Evolutionary conservation across 331 rosid species (phyloP).

Genomic region (Quercus phellos): DNA sequence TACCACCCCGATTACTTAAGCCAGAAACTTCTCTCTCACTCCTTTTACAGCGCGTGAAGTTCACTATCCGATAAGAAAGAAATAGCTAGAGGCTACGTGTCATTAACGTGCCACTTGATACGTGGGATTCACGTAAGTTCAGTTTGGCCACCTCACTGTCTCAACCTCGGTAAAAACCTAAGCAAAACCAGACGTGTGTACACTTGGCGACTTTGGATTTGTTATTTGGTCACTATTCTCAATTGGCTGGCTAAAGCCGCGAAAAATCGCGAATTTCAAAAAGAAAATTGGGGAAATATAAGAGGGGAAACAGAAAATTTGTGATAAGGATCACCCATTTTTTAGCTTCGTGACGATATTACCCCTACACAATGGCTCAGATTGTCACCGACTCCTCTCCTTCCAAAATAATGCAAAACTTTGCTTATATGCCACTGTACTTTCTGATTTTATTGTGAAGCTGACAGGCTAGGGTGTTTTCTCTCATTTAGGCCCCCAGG

Average conservation of each 20-base stretch:
- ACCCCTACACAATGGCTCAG: not conserved
- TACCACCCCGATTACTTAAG: no score
- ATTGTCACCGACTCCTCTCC: not conserved
- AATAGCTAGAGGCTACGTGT: not conserved
- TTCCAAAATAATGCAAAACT: not conserved
- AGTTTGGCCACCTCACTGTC: not conserved
- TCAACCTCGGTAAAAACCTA: not conserved
- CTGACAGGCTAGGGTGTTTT: no score
- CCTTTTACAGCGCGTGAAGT: no score
- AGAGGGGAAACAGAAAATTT: not conserved
- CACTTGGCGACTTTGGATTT: not conserved
- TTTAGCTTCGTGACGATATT: not conserved
- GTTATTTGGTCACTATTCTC: not conserved
- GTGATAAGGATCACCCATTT: not conserved
- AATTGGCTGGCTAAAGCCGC: slow-evolving; percentile 16
- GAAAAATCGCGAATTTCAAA: slow-evolving; percentile 32
- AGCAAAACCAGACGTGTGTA: not conserved
- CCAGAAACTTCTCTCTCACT: no score
- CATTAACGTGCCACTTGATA: not conserved
- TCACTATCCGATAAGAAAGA: no score
- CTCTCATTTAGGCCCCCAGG: no score
- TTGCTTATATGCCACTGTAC: not conserved
- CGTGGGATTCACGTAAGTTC: not conserved
- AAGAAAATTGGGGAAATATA: not conserved
- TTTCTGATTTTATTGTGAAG: no score